These are phyloP conservation scores for Chrysoporthe deuterocubensis DNA, from an alignment of 2,329 filamentous ascomycete species.

Conservation along the genomic window DNA sequence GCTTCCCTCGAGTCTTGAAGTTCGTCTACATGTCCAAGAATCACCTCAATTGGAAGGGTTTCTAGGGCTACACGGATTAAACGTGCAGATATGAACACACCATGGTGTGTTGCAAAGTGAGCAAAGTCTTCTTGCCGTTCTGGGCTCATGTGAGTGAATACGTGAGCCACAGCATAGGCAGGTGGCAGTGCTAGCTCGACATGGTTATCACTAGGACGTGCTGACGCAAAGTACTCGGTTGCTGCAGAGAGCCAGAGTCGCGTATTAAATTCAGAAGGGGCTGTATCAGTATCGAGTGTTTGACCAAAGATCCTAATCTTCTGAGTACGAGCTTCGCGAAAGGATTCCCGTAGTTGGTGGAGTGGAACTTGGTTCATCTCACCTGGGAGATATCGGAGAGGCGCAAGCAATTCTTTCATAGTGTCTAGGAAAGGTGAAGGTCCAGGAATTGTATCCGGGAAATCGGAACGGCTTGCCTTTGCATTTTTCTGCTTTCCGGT, in stretches of 20 bases:
- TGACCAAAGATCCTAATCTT: neutral
- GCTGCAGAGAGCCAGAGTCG: neutral
- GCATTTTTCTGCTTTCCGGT: no score
- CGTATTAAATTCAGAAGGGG: neutral
- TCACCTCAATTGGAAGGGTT: neutral
- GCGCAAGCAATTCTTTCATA: neutral
- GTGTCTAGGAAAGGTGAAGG: no score
- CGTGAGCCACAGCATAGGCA: neutral
- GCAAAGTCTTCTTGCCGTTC: neutral
- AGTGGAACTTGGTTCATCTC: neutral
- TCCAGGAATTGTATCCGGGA: no score
- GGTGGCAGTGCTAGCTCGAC: neutral
- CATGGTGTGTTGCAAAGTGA: neutral
- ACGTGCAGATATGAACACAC: neutral
- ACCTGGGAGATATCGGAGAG: neutral
- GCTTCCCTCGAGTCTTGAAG: neutral
- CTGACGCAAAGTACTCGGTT: neutral
- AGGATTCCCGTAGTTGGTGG: neutral
- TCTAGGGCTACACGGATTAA: neutral
- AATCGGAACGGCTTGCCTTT: no score
- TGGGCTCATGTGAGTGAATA: slow-evolving; percentile 1
- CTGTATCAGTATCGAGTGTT: neutral
- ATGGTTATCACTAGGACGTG: neutral
- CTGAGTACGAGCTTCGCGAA: neutral
- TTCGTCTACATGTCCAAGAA: neutral